Percentiles rank a stretch among this genome's conserved stretches.
These are phyloP conservation scores for Arctostaphylos glauca DNA, from an alignment of 148 eudicot species.

Conservation along the genomic window DNA sequence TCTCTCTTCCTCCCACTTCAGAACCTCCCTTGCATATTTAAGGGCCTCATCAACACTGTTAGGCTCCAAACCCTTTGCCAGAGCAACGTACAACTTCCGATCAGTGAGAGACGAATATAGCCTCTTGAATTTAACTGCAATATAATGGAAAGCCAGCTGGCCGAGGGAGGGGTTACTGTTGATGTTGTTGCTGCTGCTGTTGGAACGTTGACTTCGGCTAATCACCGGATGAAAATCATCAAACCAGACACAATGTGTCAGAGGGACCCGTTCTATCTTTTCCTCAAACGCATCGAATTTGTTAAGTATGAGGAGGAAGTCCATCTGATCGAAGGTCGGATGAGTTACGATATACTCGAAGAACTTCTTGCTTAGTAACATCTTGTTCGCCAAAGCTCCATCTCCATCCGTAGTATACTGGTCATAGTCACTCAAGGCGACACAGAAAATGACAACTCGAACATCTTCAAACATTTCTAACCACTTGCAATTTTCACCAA, in stretches of 20 bases:
- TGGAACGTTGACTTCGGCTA: constrained; percentile 48
- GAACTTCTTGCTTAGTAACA: constrained; percentile 70
- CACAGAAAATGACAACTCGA: constrained; percentile 78
- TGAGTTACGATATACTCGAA: constrained; percentile 81
- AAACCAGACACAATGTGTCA: constrained; percentile 84
- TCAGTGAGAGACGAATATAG: constrained; percentile 69
- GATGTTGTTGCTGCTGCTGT: constrained; percentile 45
- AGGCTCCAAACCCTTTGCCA: constrained; percentile 77
- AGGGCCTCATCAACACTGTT: constrained; percentile 72
- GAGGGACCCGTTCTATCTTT: constrained; percentile 70
- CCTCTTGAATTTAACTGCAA: constrained; percentile 92
- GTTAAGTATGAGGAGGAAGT: constrained; percentile 76
- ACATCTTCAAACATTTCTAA: constrained; percentile 93
- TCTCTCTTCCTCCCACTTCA: constrained; percentile 95
- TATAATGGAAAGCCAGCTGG: constrained; percentile 78
- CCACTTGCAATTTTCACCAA: constrained; percentile 90
- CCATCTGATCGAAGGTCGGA: constrained; percentile 77
- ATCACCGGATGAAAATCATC: constrained; percentile 81
- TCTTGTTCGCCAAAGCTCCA: constrained; percentile 63
- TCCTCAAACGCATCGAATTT: constrained; percentile 82
- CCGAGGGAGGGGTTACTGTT: constrained; percentile 68
- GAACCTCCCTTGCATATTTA: constrained; percentile 77
- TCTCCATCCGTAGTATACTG: constrained; percentile 47
- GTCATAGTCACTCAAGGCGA: constrained; percentile 74
- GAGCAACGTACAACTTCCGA: constrained; percentile 67